These are phyloP conservation scores for Pisolithus microcarpus DNA, from an alignment of 768 basidiomycete genomes.

Conservation along the genomic window DNA sequence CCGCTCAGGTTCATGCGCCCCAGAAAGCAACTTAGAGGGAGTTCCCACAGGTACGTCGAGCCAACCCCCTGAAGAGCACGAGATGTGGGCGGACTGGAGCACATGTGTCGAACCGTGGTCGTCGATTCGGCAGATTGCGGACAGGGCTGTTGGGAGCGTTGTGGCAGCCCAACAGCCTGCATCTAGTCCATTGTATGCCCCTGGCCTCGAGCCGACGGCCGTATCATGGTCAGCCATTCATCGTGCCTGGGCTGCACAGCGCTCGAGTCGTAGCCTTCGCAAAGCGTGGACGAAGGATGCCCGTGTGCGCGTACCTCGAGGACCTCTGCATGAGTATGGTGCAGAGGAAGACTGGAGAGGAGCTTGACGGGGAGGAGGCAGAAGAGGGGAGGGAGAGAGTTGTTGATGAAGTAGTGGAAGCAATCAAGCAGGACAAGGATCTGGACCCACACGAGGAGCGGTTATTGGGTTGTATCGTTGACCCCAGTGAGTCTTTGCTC, in stretches of 20 bases:
- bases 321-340: conserved; percentile 29
- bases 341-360: conserved; percentile 26
- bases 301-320: conserved; percentile 26
- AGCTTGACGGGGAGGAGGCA: conserved; percentile 28
- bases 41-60: conserved; percentile 1
- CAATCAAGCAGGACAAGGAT: conserved; percentile 64
- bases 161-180: conserved; percentile 18
- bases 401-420: conserved; percentile 69
- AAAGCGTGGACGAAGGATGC: conserved; percentile 57
- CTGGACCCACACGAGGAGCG: conserved; percentile 78
- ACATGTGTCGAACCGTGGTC: conserved; percentile 61
- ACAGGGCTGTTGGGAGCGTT: conserved; percentile 66
- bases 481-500: conserved; percentile 48
- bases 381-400: conserved; percentile 11
- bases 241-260: conserved; percentile 57
- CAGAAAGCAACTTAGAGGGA: not conserved
- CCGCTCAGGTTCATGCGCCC: too few species aligned
- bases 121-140: conserved; percentile 64
- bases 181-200: too few species aligned
- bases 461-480: conserved; percentile 79
- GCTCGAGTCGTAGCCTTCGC: conserved; percentile 43
- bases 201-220: conserved; percentile 38
- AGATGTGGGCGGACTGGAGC: conserved; percentile 63
- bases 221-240: conserved; percentile 65
- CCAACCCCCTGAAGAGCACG: conserved; percentile 16